A percentile compares a stretch with the other conserved stretches of the same genome.
These are phyloP conservation scores for Pleurotus platypus DNA, from an alignment of 768 basidiomycete genomes.

Conservation along the genomic window DNA sequence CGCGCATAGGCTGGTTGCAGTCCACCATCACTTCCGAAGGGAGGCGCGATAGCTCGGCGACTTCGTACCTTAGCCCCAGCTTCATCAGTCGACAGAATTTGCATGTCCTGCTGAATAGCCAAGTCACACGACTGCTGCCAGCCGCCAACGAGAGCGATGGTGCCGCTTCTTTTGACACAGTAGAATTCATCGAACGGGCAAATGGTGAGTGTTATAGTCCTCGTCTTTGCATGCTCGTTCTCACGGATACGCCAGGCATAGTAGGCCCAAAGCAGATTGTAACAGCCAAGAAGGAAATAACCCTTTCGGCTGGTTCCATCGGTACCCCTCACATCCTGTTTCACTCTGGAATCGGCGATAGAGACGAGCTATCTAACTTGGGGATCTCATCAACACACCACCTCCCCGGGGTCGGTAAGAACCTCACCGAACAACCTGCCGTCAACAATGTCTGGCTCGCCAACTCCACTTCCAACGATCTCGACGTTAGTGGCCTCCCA, in stretches of 20 bases:
- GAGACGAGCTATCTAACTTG: not conserved
- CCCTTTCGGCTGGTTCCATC: slow-evolving; percentile 25
- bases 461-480: slow-evolving; percentile 12
- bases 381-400: slow-evolving; percentile 15
- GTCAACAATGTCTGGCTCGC: not conserved
- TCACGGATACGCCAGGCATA: not conserved
- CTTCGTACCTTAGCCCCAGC: slow-evolving; percentile 20
- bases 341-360: slow-evolving; percentile 22
- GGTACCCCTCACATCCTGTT: slow-evolving; percentile 22
- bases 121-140: slow-evolving; percentile 13
- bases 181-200: slow-evolving; percentile 11
- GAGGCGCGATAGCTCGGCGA: slow-evolving; percentile 17
- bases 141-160: not conserved
- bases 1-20: slow-evolving; percentile 16
- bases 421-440: slow-evolving; percentile 20
- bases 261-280: slow-evolving; percentile 6
- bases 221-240: not conserved
- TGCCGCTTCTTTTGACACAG: slow-evolving; percentile 11
- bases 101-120: slow-evolving; percentile 16
- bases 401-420: slow-evolving; percentile 21
- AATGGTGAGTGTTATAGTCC: not conserved
- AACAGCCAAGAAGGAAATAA: slow-evolving; percentile 18
- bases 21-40: slow-evolving; percentile 13
- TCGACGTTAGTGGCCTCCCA: slow-evolving; percentile 14
- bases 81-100: slow-evolving; percentile 20